Evolutionary conservation across 768 basidiomycete species (phyloP).

Genomic region (button mushroom (Agaricus bisporus)): DNA sequence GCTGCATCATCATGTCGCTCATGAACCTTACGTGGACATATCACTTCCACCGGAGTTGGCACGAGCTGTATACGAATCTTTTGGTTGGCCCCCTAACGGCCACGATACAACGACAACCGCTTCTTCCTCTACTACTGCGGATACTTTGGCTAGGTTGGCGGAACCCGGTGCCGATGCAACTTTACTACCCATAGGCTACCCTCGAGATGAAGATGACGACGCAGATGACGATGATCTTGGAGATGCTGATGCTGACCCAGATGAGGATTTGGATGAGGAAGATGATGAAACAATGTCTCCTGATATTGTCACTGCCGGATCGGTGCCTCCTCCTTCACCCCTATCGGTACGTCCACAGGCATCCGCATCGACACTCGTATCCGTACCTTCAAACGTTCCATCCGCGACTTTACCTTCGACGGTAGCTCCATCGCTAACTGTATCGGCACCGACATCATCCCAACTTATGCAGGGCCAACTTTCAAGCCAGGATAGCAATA

Average conservation of each 20-base stretch:
- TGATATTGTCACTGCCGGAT: neutral
- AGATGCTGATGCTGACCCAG: slow-evolving; percentile 8
- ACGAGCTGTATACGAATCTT: slow-evolving; percentile 27
- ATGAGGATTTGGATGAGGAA: slow-evolving; percentile 9
- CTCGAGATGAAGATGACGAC: neutral
- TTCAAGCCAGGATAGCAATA: neutral
- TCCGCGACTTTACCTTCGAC: neutral
- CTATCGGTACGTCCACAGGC: neutral
- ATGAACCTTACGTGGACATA: slow-evolving; percentile 36
- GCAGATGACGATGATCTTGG: slow-evolving; percentile 5
- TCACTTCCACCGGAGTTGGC: slow-evolving; percentile 31
- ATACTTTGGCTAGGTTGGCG: neutral
- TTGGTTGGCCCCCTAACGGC: slow-evolving; percentile 17
- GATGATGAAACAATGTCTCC: neutral
- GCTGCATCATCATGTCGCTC: slow-evolving; percentile 38
- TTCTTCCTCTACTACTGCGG: neutral
- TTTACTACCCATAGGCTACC: neutral
- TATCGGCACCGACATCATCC: neutral
- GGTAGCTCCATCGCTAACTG: neutral
- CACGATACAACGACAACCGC: neutral
- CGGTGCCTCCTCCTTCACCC: neutral
- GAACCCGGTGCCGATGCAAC: neutral
- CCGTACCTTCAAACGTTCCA: too few relatives aligned
- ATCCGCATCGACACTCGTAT: neutral
- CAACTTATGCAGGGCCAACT: neutral